A percentile compares a stretch with the other conserved stretches of the same genome.
Conservation (phyloP, 2,329 filamentous ascomycete species). For the Mycosphaerella sp. region DNA sequence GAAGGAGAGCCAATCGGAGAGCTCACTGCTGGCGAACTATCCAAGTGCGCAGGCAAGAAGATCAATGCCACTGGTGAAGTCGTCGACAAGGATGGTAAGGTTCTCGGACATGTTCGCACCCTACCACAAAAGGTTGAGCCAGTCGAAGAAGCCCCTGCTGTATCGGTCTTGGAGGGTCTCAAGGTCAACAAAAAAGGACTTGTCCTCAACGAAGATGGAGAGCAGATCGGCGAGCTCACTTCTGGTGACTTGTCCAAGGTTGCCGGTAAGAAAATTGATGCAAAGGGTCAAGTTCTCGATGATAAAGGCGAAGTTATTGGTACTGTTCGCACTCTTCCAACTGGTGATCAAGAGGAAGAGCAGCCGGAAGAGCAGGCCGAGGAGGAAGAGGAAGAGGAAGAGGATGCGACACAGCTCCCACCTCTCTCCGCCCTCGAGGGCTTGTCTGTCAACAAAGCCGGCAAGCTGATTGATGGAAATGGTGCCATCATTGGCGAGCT, state of each 20-base stretch:
- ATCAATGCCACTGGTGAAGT: slow-evolving; percentile 59
- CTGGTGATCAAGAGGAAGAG: slow-evolving; percentile 29
- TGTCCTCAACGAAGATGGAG: slow-evolving; percentile 48
- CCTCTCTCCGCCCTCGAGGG: slow-evolving; percentile 47
- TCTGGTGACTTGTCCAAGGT: slow-evolving; percentile 56
- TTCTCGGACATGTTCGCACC: slow-evolving; percentile 56
- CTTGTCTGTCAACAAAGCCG: slow-evolving; percentile 45
- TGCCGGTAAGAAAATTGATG: slow-evolving; percentile 58
- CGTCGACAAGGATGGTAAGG: slow-evolving; percentile 56
- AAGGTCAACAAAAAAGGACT: slow-evolving; percentile 56
- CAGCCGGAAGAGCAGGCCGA: slow-evolving; percentile 33
- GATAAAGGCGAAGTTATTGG: slow-evolving; percentile 56
- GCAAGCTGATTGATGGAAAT: slow-evolving; percentile 45
- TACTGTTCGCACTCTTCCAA: slow-evolving; percentile 47
- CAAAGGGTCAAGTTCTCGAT: slow-evolving; percentile 58
- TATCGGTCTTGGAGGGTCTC: slow-evolving; percentile 46
- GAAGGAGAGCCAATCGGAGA: slow-evolving; percentile 50
- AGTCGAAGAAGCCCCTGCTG: slow-evolving; percentile 31
- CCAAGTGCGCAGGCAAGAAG: slow-evolving; percentile 59
- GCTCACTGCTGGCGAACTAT: slow-evolving; percentile 51
- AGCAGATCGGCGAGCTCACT: slow-evolving; percentile 47
- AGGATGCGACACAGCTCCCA: slow-evolving; percentile 35
- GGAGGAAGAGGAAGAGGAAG: slow-evolving; percentile 30
- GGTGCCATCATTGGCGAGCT: slow-evolving; percentile 46
- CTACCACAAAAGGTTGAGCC: slow-evolving; percentile 39